A percentile compares a stretch with the other conserved stretches of the same genome.
Evolutionary conservation across 805 yeast genomes (phyloP).

Genomic region (Saccharomycopsis oosterbeekiorum): DNA sequence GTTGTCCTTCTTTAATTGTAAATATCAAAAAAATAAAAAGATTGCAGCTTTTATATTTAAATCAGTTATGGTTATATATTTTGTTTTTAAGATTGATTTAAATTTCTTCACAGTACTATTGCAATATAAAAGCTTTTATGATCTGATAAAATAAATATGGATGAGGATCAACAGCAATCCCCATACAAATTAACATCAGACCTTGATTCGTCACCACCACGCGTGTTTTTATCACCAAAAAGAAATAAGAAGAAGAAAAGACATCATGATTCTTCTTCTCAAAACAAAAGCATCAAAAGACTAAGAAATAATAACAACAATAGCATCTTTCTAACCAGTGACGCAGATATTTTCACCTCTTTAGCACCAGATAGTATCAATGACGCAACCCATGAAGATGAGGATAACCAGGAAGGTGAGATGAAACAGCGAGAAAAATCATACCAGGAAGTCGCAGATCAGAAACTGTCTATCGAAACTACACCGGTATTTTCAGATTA

Average conservation of each 20-base stretch:
- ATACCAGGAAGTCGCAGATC: neutral
- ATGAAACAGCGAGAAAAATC: neutral
- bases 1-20: too few relatives aligned
- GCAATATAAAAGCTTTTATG: neutral
- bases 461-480: neutral
- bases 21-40: too few relatives aligned
- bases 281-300: neutral
- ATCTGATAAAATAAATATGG: neutral
- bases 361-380: neutral
- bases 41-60: too few relatives aligned
- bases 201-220: neutral
- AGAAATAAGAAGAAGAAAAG: neutral
- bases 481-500: neutral
- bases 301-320: neutral
- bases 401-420: neutral
- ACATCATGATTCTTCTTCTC: neutral
- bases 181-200: neutral
- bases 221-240: neutral
- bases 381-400: neutral
- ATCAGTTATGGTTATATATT: too few relatives aligned
- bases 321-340: neutral
- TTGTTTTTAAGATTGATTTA: too few relatives aligned
- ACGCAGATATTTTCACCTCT: neutral
- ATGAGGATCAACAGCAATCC: neutral
- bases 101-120: too few relatives aligned